phyloP scores from a whole-genome alignment of 179 eudicot species.

The Heliamphora pulchella region DNA sequence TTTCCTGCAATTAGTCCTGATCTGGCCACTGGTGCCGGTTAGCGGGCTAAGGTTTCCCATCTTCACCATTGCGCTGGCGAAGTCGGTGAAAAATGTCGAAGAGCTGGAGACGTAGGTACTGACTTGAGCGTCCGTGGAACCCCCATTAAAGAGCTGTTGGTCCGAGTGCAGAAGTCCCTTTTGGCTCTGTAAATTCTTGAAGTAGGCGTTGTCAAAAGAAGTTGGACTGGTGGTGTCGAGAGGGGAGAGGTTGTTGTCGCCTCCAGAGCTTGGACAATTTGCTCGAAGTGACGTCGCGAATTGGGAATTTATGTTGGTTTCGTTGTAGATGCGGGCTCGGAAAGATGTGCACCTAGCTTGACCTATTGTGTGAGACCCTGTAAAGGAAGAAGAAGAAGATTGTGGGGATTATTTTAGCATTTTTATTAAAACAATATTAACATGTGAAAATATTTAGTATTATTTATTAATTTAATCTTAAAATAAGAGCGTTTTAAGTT shows the following conservation, averaged over 20 bases:
- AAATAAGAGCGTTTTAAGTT: no score
- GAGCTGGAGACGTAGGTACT: slow-evolving; percentile 33
- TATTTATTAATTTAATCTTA: no score
- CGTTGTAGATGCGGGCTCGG: slow-evolving; percentile 43
- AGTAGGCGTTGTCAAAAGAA: slow-evolving; percentile 47
- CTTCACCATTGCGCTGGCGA: slow-evolving; percentile 51
- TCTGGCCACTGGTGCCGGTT: slow-evolving; percentile 52
- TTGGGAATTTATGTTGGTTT: slow-evolving; percentile 44
- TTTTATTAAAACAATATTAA: no score
- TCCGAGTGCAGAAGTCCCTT: slow-evolving; percentile 57
- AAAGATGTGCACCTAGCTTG: slow-evolving; percentile 58
- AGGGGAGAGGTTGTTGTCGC: slow-evolving; percentile 44
- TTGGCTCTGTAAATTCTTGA: slow-evolving; percentile 27
- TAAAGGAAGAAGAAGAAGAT: not conserved
- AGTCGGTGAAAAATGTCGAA: slow-evolving; percentile 45
- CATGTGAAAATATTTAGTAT: no score
- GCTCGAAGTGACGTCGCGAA: slow-evolving; percentile 37
- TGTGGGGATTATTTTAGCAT: no score
- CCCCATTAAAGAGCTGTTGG: slow-evolving; percentile 46
- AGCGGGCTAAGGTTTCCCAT: slow-evolving; percentile 62
- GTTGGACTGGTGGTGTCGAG: slow-evolving; percentile 42
- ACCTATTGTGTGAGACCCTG: slow-evolving; percentile 52
- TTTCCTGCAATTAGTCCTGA: slow-evolving; percentile 48
- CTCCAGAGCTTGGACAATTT: slow-evolving; percentile 47
- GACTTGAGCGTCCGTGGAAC: slow-evolving; percentile 51